Percentiles rank a stretch among this genome's conserved stretches.
These are phyloP conservation scores for Chaetothyriales sp. DNA, from an alignment of 2,329 filamentous ascomycete species.

Conservation along the genomic window DNA sequence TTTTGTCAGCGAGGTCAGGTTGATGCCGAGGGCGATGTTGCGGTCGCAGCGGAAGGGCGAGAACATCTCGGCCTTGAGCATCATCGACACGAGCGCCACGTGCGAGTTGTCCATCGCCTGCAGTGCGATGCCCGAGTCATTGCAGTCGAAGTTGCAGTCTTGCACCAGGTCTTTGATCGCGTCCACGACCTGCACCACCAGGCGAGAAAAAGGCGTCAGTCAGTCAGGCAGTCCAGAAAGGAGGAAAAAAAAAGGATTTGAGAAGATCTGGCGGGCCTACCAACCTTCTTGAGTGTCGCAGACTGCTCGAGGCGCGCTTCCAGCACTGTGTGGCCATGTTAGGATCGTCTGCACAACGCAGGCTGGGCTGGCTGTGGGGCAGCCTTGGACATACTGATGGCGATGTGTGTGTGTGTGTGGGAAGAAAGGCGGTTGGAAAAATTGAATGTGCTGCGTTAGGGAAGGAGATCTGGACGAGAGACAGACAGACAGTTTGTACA, in stretches of 20 bases:
- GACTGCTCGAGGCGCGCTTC: conserved; percentile 97
- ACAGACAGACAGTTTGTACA: too few species aligned
- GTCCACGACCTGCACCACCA: conserved; percentile 61
- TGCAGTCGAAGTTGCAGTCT: conserved; percentile 99
- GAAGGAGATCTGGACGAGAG: not conserved
- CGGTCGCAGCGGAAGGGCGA: conserved; percentile 94
- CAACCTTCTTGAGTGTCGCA: conserved; percentile 82
- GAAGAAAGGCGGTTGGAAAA: not conserved
- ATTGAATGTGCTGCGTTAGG: not conserved
- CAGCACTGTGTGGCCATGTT: conserved; percentile 47
- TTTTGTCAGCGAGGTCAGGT: conserved; percentile 91
- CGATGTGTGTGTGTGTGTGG: not conserved
- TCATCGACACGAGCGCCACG: conserved; percentile 96
- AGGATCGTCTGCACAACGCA: not conserved
- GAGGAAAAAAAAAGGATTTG: too few species aligned
- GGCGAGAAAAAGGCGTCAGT: too few species aligned
- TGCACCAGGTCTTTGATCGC: conserved; percentile 98
- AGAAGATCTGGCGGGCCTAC: conserved; percentile 9
- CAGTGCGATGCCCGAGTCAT: conserved; percentile 94
- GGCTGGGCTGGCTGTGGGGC: not conserved
- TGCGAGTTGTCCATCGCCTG: conserved; percentile 99
- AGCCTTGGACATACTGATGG: not conserved
- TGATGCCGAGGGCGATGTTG: conserved; percentile 95
- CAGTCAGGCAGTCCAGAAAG: too few species aligned
- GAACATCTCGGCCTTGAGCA: conserved; percentile 91